Evolutionary conservation across 331 rosid species (phyloP).

Genomic region (Phaseolus coccineus): DNA sequence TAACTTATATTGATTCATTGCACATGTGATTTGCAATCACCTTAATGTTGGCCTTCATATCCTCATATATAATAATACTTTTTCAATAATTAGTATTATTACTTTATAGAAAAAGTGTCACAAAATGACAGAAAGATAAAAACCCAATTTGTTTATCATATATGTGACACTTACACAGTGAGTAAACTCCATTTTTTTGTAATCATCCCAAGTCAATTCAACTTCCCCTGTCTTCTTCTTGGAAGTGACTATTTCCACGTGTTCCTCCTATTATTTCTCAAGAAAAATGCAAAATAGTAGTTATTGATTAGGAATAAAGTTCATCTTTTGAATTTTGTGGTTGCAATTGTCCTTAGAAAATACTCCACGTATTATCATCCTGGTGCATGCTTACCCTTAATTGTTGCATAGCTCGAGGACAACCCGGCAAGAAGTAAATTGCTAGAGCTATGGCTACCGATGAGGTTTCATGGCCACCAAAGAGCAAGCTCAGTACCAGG

Average conservation of each 20-base stretch:
- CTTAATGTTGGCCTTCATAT: not conserved
- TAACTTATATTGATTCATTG: not conserved
- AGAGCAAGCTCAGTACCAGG: constrained; percentile 53
- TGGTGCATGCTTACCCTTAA: constrained; percentile 62
- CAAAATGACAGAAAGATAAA: not conserved
- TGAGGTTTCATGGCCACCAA: constrained; percentile 78
- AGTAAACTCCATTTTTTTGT: constrained; percentile 92
- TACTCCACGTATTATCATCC: constrained; percentile 1
- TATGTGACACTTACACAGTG: constrained; percentile 76
- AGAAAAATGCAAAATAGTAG: not conserved
- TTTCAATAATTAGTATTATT: not conserved
- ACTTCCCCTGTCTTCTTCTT: constrained; percentile 70
- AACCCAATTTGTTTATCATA: not conserved
- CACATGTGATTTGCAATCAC: not conserved
- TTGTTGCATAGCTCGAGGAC: constrained; percentile 70
- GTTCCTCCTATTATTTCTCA: constrained; percentile 68
- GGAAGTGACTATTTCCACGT: constrained; percentile 61
- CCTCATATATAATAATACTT: not conserved
- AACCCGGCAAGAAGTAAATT: constrained; percentile 72
- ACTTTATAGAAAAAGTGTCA: not conserved
- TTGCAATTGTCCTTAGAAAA: not conserved
- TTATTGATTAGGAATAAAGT: not conserved
- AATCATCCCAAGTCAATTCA: constrained; percentile 92
- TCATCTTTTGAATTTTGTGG: not conserved
- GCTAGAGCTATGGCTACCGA: constrained; percentile 71